Percentiles rank a stretch among this genome's conserved stretches.
Conservation (phyloP, 805 yeast genomes). For the Lipomyces yamanashiensis region DNA sequence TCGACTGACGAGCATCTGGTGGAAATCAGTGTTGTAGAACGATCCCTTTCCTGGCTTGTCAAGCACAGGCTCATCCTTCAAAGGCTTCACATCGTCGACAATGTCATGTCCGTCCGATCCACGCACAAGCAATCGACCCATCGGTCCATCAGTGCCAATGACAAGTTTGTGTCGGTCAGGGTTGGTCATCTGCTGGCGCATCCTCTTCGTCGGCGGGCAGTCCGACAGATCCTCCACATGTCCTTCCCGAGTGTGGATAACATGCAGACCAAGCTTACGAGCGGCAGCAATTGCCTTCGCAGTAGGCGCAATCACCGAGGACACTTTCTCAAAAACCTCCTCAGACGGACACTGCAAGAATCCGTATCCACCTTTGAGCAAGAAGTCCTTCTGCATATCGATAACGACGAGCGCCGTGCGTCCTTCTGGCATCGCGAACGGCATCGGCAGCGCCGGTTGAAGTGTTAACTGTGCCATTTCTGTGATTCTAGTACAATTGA, state of each 20-base stretch:
- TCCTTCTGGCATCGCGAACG: conserved; percentile 37
- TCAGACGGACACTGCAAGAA: conserved; percentile 41
- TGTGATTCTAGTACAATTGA: neutral
- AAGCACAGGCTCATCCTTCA: conserved; percentile 41
- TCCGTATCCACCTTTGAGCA: conserved; percentile 44
- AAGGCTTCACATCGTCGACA: conserved; percentile 43
- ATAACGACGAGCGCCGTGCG: conserved; percentile 44
- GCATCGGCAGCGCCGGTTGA: conserved; percentile 24
- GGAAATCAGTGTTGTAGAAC: conserved; percentile 45
- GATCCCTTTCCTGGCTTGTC: conserved; percentile 48
- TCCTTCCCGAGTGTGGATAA: conserved; percentile 46
- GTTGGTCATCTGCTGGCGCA: conserved; percentile 40
- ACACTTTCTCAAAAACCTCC: conserved; percentile 40
- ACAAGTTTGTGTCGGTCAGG: conserved; percentile 36
- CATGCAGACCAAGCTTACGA: conserved; percentile 42
- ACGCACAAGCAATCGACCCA: conserved; percentile 44
- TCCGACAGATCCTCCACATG: conserved; percentile 43
- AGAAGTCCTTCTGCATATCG: conserved; percentile 47
- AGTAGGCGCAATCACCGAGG: conserved; percentile 39
- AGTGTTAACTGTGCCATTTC: conserved; percentile 26
- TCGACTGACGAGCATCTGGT: conserved; percentile 41
- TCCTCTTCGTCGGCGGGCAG: conserved; percentile 42
- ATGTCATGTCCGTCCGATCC: conserved; percentile 46
- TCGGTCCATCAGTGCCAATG: conserved; percentile 45
- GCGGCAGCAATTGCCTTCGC: conserved; percentile 41